phyloP scores from a whole-genome alignment of 148 eudicot genomes.

The Diospyros kaki region DNA sequence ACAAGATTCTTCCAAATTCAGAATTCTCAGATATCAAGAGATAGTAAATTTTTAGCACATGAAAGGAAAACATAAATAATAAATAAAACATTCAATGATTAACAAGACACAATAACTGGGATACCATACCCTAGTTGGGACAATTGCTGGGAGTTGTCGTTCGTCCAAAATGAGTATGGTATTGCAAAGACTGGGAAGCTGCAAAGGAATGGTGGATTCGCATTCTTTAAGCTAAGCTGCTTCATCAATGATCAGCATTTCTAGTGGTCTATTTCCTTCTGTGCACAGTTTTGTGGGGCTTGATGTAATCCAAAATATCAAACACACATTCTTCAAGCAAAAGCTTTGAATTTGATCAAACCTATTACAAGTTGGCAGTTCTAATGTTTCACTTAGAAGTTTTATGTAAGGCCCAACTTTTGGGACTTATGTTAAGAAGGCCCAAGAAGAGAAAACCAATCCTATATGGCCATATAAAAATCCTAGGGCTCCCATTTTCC shows the following conservation, averaged over 20 bases:
- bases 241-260: conserved; percentile 65
- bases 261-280: conserved; percentile 26
- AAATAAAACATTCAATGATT: not conserved
- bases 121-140: conserved; percentile 43
- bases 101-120: not conserved
- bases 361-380: conserved; percentile 10
- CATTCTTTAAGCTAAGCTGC: conserved; percentile 81
- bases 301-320: conserved; percentile 61
- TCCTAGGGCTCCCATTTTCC: no score
- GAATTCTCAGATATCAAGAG: conserved; percentile 29
- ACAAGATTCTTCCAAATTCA: conserved; percentile 49
- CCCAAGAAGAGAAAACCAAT: no score
- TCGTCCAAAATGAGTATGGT: conserved; percentile 61
- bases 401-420: no score
- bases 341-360: conserved; percentile 22
- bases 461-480: no score
- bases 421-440: no score
- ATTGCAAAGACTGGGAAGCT: conserved; percentile 41
- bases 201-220: conserved; percentile 61
- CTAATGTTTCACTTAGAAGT: conserved; percentile 18
- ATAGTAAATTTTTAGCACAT: not conserved
- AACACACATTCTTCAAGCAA: conserved; percentile 39
- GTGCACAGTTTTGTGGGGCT: conserved; percentile 42
- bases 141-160: conserved; percentile 70
- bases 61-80: not conserved